Base-by-base conservation (phyloP, 2,329 filamentous ascomycete species). In the Furcasterigmium sp. region DNA sequence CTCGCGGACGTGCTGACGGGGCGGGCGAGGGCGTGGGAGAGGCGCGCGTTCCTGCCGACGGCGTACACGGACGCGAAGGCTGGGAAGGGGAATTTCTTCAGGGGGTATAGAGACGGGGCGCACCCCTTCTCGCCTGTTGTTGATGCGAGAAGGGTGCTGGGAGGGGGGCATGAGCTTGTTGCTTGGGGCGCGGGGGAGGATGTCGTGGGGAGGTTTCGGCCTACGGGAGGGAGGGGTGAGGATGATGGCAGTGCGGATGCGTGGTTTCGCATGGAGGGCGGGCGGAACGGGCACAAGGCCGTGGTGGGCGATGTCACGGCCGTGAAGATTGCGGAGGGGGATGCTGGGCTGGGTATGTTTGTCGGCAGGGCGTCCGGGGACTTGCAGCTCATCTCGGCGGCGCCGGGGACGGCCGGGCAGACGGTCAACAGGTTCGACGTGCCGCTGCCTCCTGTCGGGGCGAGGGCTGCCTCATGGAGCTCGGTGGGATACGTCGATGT, bases 11-110 rank as follows among this genome's bases (percentile, higher is more conserved):
- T 63, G 1, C 54, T 76, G 35, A 76, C 75, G 1, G 71, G 69
- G 49, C 68, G 77, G 42, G 68, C 71, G 21, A 65, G 73, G 6
- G 73, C 70, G 51, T 79, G 75, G 76, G 75, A 78, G 39, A 67
- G 64, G 41, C 66, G 72, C 17, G 60, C 62, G 14, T 65, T 77
- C 40, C 43, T 37, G 19, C 21, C 46, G 19, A 34, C 50, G 14
- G 51, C 50, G 6, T 53, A 47, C 23, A 47, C 39, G 39, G 60
- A 62, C 39, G 55, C 64, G 13, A 56, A 50, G 35, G 47, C 56
- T 21, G 41, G 44, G 29, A 51, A 51, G 25, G 37, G 46, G 1
- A 50, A 40, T 18, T 46, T 44, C 39, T 47, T 49, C 39, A 42
- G 39, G 8, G 46, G 43, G 6, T 43, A 21, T 44, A 38, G 15